phyloP scores from a whole-genome alignment of 805 yeast genomes.

The Jamesozyma gamospora region DNA sequence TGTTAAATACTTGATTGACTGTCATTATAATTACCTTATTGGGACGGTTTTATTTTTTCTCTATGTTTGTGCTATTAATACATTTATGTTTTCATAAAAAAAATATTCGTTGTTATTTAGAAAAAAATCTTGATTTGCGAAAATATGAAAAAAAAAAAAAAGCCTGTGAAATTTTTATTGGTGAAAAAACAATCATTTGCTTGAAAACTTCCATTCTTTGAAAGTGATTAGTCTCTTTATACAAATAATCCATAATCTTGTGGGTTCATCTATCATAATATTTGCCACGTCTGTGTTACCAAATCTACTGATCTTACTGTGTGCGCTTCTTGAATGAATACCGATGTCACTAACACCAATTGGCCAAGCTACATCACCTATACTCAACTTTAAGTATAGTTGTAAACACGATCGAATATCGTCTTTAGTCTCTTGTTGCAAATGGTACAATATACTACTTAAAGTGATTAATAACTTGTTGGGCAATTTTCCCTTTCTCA shows the following conservation, averaged over 20 bases:
- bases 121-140: no score
- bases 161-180: no score
- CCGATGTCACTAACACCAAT: slow-evolving; percentile 75
- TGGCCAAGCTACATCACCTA: slow-evolving; percentile 90
- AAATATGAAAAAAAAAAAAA: no score
- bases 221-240: slow-evolving; percentile 65
- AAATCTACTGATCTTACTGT: slow-evolving; percentile 38
- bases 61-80: no score
- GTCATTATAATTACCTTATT: no score
- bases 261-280: slow-evolving; percentile 68
- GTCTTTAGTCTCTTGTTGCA: slow-evolving; percentile 36
- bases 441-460: slow-evolving; percentile 46
- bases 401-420: slow-evolving; percentile 35
- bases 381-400: slow-evolving; percentile 61
- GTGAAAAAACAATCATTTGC: no score
- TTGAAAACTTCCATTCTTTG: slow-evolving; percentile 13
- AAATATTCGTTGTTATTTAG: no score
- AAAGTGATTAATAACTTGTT: slow-evolving; percentile 41
- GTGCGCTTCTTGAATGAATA: slow-evolving; percentile 65
- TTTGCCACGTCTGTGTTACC: slow-evolving; percentile 42
- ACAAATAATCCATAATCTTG: slow-evolving; percentile 68
- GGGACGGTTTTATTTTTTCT: no score
- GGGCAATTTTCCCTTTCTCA: slow-evolving; percentile 37
- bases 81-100: no score
- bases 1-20: no score